Evolutionary conservation across 2,329 filamentous ascomycete genomes (phyloP).

Genomic region (Penicillium sp.): DNA sequence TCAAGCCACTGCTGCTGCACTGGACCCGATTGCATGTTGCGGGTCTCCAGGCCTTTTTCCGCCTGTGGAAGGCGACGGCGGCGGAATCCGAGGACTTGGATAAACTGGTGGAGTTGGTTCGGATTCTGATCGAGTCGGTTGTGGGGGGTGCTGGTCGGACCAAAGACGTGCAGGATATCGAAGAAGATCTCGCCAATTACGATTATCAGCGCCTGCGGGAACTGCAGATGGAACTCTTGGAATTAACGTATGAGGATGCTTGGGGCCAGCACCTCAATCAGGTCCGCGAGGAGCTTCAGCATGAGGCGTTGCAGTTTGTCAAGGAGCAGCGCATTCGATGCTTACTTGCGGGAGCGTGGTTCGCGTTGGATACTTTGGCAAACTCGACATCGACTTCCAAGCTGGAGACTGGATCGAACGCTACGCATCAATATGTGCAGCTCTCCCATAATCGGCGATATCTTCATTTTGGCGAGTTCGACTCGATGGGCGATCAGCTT

Average conservation of each 20-base stretch:
- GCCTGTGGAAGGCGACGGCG: slow-evolving; percentile 85
- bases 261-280: slow-evolving; percentile 88
- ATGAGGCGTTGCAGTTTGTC: slow-evolving; percentile 90
- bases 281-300: slow-evolving; percentile 83
- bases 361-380: slow-evolving; percentile 49
- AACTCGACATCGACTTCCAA: slow-evolving; percentile 39
- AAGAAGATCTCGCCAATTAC: slow-evolving; percentile 81
- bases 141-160: slow-evolving; percentile 75
- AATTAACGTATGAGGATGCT: slow-evolving; percentile 85
- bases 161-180: slow-evolving; percentile 78
- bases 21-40: slow-evolving; percentile 89
- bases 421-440: slow-evolving; percentile 73
- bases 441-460: slow-evolving; percentile 87
- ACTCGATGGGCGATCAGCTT: slow-evolving; percentile 55
- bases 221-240: slow-evolving; percentile 87
- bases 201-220: slow-evolving; percentile 72
- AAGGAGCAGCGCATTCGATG: slow-evolving; percentile 94
- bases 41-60: slow-evolving; percentile 78
- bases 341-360: slow-evolving; percentile 85
- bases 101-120: slow-evolving; percentile 84
- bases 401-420: slow-evolving; percentile 43
- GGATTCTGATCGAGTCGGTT: slow-evolving; percentile 84
- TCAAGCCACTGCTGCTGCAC: slow-evolving; percentile 80
- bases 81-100: slow-evolving; percentile 83
- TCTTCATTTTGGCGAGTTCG: slow-evolving; percentile 85